Evolutionary conservation across 2,329 filamentous ascomycete species (phyloP).

Genomic region (Lojkania enalia): DNA sequence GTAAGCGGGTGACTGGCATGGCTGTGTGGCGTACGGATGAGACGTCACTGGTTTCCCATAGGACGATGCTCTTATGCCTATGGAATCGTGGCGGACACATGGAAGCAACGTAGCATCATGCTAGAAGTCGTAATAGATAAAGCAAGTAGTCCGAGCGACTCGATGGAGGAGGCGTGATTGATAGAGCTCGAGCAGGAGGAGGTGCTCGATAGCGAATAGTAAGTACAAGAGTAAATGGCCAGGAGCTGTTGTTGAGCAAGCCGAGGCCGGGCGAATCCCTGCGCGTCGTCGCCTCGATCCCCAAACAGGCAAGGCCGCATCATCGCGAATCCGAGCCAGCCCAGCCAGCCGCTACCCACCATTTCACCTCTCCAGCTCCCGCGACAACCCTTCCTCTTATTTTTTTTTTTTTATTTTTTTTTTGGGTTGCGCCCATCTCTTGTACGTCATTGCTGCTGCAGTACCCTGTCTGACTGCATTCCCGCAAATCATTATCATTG

Average conservation of each 20-base stretch:
- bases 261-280: slow-evolving; percentile 10
- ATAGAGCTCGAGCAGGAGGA: too few species aligned
- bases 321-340: background rate
- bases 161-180: too few species aligned
- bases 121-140: too few species aligned
- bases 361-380: background rate
- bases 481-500: slow-evolving; percentile 1
- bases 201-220: background rate
- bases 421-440: too few species aligned
- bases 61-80: slow-evolving; percentile 2
- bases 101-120: background rate
- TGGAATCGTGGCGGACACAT: background rate
- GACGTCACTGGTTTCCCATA: slow-evolving; percentile 18
- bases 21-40: slow-evolving; percentile 5
- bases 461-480: slow-evolving; percentile 2
- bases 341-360: background rate
- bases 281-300: background rate
- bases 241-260: slow-evolving; percentile 5
- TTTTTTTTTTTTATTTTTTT: too few species aligned
- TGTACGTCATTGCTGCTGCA: too few species aligned
- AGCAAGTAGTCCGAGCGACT: too few species aligned
- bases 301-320: background rate
- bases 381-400: background rate
- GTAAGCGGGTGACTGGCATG: slow-evolving; percentile 2
- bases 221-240: background rate